Base-by-base conservation (phyloP, 805 yeast species). In the Gaillardinia entomophila region DNA sequence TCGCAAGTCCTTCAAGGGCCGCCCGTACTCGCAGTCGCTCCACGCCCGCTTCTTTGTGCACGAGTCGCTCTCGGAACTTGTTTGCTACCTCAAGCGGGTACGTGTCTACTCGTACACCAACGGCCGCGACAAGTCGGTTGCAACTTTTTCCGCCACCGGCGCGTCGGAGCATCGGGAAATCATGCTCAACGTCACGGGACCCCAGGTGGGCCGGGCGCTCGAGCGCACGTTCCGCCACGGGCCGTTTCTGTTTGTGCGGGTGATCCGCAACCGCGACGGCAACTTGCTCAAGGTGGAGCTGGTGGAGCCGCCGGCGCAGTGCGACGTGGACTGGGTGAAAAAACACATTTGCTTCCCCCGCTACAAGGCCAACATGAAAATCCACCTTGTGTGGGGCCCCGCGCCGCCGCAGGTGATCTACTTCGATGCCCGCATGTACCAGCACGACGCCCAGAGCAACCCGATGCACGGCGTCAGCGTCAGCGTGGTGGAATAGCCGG, bases 281-380 rank as follows among this genome's bases (percentile, higher is more conserved):
- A 53, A 51, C 26, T 39, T 66, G 11, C 45, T 65, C 22, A 66
- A 65, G 31, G 38, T 66, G 30, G 70, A 66, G 33, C 49, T 62
- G 1, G 38, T 49, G 28, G 24, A 43, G 11, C 16, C 11, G 2
- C 3, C 12, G 7, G 29, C 20, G n/a, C 18, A 22, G 26, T 23
- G 31, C 14, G 33, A 33, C 35, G 38, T 57, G 17, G 64, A 55
- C 31, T 60, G 64, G 65, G 42, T 66, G 12, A 67, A 67, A 37
- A 49, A 51, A 26, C 46, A 53, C 28, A 52, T 67, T 26, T 66
- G 72, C 26, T 62, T 53, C 34, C 73, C 73, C 28, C 47, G 73
- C 17, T 67, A 67, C 38, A 67, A 67, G 35, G 52, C 67, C 29
- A 62, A 60, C 19, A 67, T 67, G 72, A 65, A 64, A 40, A 45